phyloP scores from a whole-genome alignment of 2,329 filamentous ascomycete genomes.

The Penicillium sp. region DNA sequence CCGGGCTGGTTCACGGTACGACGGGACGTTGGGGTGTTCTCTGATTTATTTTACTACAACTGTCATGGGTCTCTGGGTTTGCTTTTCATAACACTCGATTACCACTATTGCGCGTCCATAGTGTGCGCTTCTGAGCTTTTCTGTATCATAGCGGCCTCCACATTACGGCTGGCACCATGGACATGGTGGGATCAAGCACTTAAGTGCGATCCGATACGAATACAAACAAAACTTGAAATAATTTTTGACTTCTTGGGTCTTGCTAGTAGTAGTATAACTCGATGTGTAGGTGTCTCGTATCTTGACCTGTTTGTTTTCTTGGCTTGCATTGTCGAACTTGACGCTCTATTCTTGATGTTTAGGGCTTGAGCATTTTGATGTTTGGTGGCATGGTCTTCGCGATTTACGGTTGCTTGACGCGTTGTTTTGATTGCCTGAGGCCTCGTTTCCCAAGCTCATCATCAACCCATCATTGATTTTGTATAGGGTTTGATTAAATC shows the following conservation, averaged over 20 bases:
- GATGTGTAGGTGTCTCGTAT: not conserved
- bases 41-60: conserved; percentile 38
- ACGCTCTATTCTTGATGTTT: too few species aligned
- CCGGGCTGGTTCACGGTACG: conserved; percentile 45
- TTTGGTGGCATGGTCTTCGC: not conserved
- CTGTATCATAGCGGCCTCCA: conserved; percentile 46
- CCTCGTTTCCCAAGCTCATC: not conserved
- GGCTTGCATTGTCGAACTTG: not conserved
- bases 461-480: not conserved
- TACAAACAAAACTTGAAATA: conserved; percentile 31
- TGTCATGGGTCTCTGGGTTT: conserved; percentile 47
- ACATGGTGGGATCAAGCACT: conserved; percentile 32
- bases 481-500: not conserved
- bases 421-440: not conserved
- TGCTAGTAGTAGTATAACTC: too few species aligned
- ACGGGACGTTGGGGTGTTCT: conserved; percentile 48
- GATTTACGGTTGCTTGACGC: not conserved
- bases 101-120: conserved; percentile 42
- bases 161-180: conserved; percentile 38
- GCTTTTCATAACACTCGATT: conserved; percentile 40
- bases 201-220: conserved; percentile 38
- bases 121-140: conserved; percentile 41
- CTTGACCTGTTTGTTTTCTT: not conserved
- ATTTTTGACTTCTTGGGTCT: not conserved
- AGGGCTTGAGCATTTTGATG: not conserved